Base-by-base conservation (phyloP, 2,329 filamentous ascomycete genomes). In the Microdochium bolleyi region DNA sequence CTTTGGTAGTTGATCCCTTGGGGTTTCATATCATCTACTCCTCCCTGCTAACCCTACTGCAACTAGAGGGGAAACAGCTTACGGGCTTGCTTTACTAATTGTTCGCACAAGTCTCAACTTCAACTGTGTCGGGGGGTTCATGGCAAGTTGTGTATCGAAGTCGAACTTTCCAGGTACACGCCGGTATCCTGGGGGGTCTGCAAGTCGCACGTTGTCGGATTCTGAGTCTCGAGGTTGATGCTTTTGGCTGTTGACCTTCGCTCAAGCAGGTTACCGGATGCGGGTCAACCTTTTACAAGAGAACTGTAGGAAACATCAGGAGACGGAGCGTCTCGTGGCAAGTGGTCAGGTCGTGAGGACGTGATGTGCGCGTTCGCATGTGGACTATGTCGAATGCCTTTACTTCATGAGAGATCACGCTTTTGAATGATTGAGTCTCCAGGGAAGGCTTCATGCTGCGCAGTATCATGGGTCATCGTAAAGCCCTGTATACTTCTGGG, bases 101-200 rank as follows among this genome's bases (percentile, higher is more conserved):
- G 19, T 46, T 11, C 10, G 19, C 19, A 21, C 13, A 74, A 73
- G 64, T 0, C 73, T 80, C 53, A 78, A 80, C 57, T 75, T 76
- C 49, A 75, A 81, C 51, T 74, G 73, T 27, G 70, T 73, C 19
- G 74, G 74, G 53, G 67, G 70, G 8, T 75, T 79, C 8, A 66
- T 79, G 19, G 71, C 73, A 0, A 75, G 70, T 4, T 79, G 76
- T 55, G 64, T 70, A 14, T 71, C 72, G 16, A 68, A 73, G 48
- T 63, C 64, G 1, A 73, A 77, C 44, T 76, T 2, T 63, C 73
- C 0, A 74, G 74, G 56, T 80, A 78, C 53, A 72, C 74, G 51
- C 75, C 75, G 7, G 77, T 79, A 22, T 77, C 72, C 8, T 77
- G 74, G 55, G 75, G 76, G 16, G 70, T 78, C 49, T 71, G 65